Evolutionary conservation across 2,329 filamentous ascomycete genomes (phyloP).

Genomic region (Trichoderma hamatum): DNA sequence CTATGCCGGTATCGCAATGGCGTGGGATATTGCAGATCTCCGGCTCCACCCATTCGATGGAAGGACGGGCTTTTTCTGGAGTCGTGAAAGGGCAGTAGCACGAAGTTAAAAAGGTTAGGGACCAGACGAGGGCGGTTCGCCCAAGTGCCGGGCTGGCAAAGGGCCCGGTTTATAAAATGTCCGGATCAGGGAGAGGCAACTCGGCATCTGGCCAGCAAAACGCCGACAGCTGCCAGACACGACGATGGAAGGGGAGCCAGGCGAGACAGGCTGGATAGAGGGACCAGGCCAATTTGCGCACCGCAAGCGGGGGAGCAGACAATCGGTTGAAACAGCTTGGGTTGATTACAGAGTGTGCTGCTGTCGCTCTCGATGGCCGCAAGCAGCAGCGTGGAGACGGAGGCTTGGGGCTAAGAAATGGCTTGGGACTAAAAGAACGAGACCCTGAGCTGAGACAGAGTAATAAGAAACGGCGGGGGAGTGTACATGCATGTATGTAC

Average conservation of each 20-base stretch:
- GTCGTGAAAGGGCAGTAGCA: slow-evolving; percentile 8
- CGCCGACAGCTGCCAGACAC: neutral
- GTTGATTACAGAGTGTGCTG: slow-evolving; percentile 10
- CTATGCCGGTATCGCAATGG: slow-evolving; percentile 28
- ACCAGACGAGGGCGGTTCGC: neutral
- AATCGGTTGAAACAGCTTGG: slow-evolving; percentile 12
- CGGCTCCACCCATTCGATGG: slow-evolving; percentile 26
- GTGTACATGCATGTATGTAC: neutral
- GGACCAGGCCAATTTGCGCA: slow-evolving; percentile 20
- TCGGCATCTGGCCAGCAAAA: neutral
- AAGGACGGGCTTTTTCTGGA: slow-evolving; percentile 12
- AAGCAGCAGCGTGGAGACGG: slow-evolving; percentile 23
- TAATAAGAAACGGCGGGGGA: slow-evolving; percentile 4
- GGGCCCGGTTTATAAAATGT: slow-evolving; percentile 1
- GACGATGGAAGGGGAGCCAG: neutral
- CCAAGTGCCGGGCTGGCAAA: slow-evolving; percentile 5
- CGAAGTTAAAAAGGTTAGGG: slow-evolving; percentile 1
- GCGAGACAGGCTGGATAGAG: neutral
- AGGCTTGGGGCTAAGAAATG: slow-evolving; percentile 19
- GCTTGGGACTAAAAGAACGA: slow-evolving; percentile 10
- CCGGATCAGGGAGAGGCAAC: neutral
- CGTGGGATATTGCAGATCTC: slow-evolving; percentile 27
- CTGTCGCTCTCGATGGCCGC: slow-evolving; percentile 22
- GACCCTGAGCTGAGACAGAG: slow-evolving; percentile 28
- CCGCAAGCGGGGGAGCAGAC: slow-evolving; percentile 17